Evolutionary conservation across 164 flowering plant genomes (phyloP).

Genomic region (Akebia trifoliata): DNA sequence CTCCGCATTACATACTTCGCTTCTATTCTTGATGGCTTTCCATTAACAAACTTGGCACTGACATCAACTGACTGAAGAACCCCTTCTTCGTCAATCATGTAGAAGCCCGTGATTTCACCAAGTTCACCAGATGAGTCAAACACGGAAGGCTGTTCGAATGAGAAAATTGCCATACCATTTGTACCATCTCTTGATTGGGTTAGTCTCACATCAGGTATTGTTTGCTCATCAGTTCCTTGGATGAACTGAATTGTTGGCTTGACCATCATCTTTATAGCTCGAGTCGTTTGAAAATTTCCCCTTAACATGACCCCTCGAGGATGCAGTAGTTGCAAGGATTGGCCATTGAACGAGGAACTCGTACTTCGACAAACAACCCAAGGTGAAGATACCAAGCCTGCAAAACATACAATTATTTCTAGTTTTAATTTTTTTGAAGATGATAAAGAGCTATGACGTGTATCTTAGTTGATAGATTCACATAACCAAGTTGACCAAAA

Average conservation of each 20-base stretch:
- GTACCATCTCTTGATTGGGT: slow-evolving; percentile 93
- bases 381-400: slow-evolving; percentile 36
- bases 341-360: slow-evolving; percentile 60
- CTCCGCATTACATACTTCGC: slow-evolving; percentile 86
- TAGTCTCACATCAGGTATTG: slow-evolving; percentile 80
- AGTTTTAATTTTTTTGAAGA: too few species aligned
- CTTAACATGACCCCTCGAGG: slow-evolving; percentile 15
- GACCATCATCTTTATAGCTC: slow-evolving; percentile 52
- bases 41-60: slow-evolving; percentile 78
- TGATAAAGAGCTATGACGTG: too few species aligned
- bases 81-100: slow-evolving; percentile 99
- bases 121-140: slow-evolving; percentile 83
- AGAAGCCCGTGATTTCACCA: slow-evolving; percentile 93
- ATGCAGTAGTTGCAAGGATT: slow-evolving; percentile 31
- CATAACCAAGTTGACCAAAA: too few species aligned
- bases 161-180: slow-evolving; percentile 87
- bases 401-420: slow-evolving; percentile 12
- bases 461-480: too few species aligned
- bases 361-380: slow-evolving; percentile 30
- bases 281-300: slow-evolving; percentile 16
- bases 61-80: slow-evolving; percentile 82
- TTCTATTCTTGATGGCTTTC: slow-evolving; percentile 84
- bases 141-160: slow-evolving; percentile 81
- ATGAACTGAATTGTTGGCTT: slow-evolving; percentile 91
- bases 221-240: slow-evolving; percentile 87